A percentile compares a stretch with the other conserved stretches of the same genome.
phyloP scores from a whole-genome alignment of 2,329 filamentous ascomycete species.

The Exophiala sideris region DNA sequence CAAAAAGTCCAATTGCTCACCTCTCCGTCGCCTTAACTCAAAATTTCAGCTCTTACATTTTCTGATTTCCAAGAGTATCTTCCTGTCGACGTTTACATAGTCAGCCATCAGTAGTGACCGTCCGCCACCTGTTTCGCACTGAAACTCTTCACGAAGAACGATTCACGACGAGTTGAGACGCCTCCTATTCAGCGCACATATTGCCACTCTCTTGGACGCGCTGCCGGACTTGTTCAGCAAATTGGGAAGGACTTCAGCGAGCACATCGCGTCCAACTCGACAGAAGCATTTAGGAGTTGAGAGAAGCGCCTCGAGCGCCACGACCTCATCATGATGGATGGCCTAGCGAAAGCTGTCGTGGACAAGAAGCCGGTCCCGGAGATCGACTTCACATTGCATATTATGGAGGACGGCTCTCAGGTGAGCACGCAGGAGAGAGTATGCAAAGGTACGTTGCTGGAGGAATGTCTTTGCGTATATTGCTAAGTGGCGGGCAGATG shows the following conservation, averaged over 20 bases:
- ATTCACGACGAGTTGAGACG: too few species aligned
- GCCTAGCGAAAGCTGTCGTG: constrained; percentile 79
- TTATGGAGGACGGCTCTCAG: constrained; percentile 94
- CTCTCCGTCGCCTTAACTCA: constrained; percentile 1
- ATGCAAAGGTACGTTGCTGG: constrained; percentile 78
- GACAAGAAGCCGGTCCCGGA: constrained; percentile 95
- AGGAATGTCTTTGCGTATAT: background rate
- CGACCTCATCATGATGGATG: constrained; percentile 37
- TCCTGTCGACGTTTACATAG: background rate
- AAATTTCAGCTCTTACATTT: constrained; percentile 11
- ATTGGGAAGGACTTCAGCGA: too few species aligned
- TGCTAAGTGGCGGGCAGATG: constrained; percentile 59
- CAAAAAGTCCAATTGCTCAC: constrained; percentile 5
- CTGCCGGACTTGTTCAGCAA: too few species aligned
- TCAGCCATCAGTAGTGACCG: too few species aligned
- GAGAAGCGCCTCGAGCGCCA: constrained; percentile 24
- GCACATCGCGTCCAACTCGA: background rate
- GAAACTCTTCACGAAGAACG: too few species aligned
- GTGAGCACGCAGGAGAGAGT: constrained; percentile 95
- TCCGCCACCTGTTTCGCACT: too few species aligned
- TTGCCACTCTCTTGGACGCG: too few species aligned
- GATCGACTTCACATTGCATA: constrained; percentile 98
- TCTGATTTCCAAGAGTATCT: background rate
- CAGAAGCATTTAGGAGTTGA: background rate
- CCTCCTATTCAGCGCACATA: too few species aligned